These are phyloP conservation scores for Yamadazyma mexicana DNA, from an alignment of 1,139 yeast genomes.

Conservation along the genomic window DNA sequence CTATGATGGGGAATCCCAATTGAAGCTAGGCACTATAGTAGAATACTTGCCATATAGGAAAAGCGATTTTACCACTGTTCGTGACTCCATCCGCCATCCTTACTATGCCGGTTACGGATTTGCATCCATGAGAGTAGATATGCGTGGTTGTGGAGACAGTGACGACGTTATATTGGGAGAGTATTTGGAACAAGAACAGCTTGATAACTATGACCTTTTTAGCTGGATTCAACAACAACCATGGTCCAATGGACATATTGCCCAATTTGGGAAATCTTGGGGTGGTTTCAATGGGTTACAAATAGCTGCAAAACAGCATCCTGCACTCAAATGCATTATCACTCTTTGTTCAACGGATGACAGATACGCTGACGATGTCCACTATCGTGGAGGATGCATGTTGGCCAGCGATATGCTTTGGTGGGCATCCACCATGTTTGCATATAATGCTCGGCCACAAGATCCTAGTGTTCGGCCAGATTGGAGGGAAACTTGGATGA, in stretches of 20 bases:
- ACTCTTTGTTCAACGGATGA: constrained; percentile 45
- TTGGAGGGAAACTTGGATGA: constrained; percentile 38
- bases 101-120: constrained; percentile 44
- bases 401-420: constrained; percentile 43
- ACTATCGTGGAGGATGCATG: constrained; percentile 42
- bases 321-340: constrained; percentile 39
- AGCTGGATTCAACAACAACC: constrained; percentile 37
- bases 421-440: constrained; percentile 47
- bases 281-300: constrained; percentile 46
- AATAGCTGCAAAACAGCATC: constrained; percentile 43
- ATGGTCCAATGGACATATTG: constrained; percentile 44
- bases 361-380: constrained; percentile 44
- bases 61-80: constrained; percentile 39
- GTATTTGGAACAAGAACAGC: constrained; percentile 39
- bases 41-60: constrained; percentile 45
- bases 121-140: constrained; percentile 41
- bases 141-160: constrained; percentile 43
- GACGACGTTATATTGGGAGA: constrained; percentile 40
- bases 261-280: constrained; percentile 49
- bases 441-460: constrained; percentile 41
- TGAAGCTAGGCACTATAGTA: constrained; percentile 32
- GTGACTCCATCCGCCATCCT: constrained; percentile 43
- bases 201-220: constrained; percentile 37
- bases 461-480: constrained; percentile 36
- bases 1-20: constrained; percentile 11